Evolutionary conservation across 139 green algal species (phyloP), one percentile per base, ranked within the genome.

Genomic region (Chlamydomonas schloesseri): DNA sequence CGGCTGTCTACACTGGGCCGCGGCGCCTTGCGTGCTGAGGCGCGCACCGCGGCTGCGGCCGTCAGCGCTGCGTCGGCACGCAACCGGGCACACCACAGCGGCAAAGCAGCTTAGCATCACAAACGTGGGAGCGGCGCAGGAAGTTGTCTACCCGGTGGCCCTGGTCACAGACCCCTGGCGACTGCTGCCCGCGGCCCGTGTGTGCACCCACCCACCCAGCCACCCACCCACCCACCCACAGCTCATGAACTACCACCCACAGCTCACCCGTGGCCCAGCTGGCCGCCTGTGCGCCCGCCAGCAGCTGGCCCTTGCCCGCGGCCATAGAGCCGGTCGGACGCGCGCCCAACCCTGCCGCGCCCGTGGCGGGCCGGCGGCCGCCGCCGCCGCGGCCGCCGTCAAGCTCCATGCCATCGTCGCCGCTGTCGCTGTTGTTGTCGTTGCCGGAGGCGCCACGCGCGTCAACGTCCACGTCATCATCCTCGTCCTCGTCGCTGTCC

Each of bases 1-100:
- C 57, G 72, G 72, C 80, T 79, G 53, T 74, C 74, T 0, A 90
- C 34, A 28, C 26, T 57, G 58, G 81, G 24, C 13, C 69, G 75
- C 24, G 57, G 57, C 20, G 34, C 58, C 36, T 79, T 87, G 69
- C 69, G 81, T 36, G 23, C 69, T 0, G 81, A 68, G 28, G 67
- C 80, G 21, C 31, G 77, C 26, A 84, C 64, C 1, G 77, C 77
- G 18, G 79, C 47, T 23, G 79, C 79, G 4, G 37, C 37, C 4
- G 36, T 11, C 2, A 73, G 33, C 17, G 68, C 68, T 73, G 68
- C 64, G 64, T 1, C 4, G 9, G 64, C 18, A 37, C 29, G 42
- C 42, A 50, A n/a, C n/a, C n/a, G n/a, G n/a, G n/a, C n/a, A n/a
- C n/a, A 28, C 26, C 62, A 65, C 58, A 65, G 23, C 20, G 11